Base-by-base conservation (phyloP, 1,284 basidiomycete species). In the Pyrrhoderma lamaoense region DNA sequence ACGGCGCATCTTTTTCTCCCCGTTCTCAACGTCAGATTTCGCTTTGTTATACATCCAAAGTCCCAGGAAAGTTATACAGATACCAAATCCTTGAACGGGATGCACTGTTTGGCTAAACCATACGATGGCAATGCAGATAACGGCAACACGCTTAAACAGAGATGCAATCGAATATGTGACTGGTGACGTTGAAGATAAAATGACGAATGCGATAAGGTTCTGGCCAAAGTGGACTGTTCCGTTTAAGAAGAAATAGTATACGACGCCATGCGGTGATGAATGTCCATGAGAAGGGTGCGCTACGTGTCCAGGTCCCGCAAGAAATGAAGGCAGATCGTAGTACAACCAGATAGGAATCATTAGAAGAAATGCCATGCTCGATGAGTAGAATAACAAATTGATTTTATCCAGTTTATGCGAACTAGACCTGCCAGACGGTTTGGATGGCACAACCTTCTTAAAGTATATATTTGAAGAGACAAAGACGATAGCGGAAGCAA, bases 161-260 rank as follows among this genome's bases (percentile, higher is more conserved):
- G 91, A 95, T 0, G 95, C 96, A 65, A 99, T 98, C 44, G 90
- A 94, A 72, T 99, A 99, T 0, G 96, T 99, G 54, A 99, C 96
- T 4, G 95, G 96, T 7, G 94, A 98, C 1, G 94, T 96, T 34
- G 91, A 89, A 1, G 92, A 84, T 22, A 99, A 82, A 60, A 99
- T 93, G 60, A 93, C 79, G 70, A 99, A 99, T 18, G 96, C 96
- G 59, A 99, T 87, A 62, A 99, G 85, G 73, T 93, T 98, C 69
- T 99, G 96, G 0, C 83, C 85, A 66, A 97, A 99, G 69, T 99
- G 93, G 16, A 95, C 93, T 0, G 90, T 84, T 37, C 95, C 96
- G 67, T 99, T 99, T 68, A 90, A 75, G 64, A 91, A 74, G 62
- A 97, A 85, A 67, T 92, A 85, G 65, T 86, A 82, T 2, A 73